A percentile compares a stretch with the other conserved stretches of the same genome.
Evolutionary conservation across 768 basidiomycete species (phyloP).

Genomic region (Boletus pseudo-olivaceus): DNA sequence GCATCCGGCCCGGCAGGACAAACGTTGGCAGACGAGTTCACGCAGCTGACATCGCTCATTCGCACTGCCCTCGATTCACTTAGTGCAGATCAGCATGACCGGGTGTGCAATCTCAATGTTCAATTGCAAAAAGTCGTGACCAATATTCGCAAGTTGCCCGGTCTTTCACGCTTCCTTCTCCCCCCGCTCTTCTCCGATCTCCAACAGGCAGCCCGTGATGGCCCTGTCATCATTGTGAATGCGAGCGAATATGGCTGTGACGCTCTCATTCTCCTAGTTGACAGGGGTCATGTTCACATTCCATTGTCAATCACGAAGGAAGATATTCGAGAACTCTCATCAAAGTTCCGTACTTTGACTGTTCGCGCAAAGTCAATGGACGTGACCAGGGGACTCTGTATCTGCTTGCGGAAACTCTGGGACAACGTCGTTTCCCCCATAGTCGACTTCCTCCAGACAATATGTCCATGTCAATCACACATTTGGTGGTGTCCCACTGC

Average conservation of each 20-base stretch:
- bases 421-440: not conserved
- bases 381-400: not conserved
- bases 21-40: not conserved
- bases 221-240: no score
- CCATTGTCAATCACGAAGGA: not conserved
- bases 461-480: not conserved
- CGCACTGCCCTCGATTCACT: no score
- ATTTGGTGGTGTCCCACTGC: not conserved
- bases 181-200: no score
- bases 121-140: not conserved
- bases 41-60: no score
- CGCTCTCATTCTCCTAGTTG: not conserved
- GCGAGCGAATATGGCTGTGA: no score
- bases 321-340: not conserved
- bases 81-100: not conserved
- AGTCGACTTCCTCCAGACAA: not conserved
- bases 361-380: not conserved
- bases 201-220: no score
- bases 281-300: not conserved
- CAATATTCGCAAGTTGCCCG: not conserved
- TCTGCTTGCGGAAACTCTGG: not conserved
- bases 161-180: no score
- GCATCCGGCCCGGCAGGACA: not conserved
- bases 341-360: not conserved
- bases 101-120: no score